Evolutionary conservation across 2,329 filamentous ascomycete genomes (phyloP).

Genomic region (Colletotrichum lindemuthianum): DNA sequence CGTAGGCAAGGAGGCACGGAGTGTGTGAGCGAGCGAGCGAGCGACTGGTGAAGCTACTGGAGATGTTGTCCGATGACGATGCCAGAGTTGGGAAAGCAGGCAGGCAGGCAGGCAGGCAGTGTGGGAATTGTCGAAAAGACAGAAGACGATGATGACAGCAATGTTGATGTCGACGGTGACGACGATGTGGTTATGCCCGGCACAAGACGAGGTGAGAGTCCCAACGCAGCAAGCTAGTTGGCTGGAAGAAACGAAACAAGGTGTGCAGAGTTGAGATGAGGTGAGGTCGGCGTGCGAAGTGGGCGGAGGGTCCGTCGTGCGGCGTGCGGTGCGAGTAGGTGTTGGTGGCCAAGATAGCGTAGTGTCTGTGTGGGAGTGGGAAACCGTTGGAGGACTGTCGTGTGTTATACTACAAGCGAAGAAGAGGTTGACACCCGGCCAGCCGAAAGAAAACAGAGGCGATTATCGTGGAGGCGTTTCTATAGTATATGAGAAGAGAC

Average conservation of each 20-base stretch:
- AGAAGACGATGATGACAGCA: background rate
- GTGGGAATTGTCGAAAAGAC: background rate
- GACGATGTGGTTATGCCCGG: constrained; percentile 16
- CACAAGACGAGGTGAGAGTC: constrained; percentile 21
- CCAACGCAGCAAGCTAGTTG: constrained; percentile 16
- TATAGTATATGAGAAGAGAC: constrained; percentile 26
- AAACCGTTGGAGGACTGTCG: constrained; percentile 8
- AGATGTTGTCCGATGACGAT: constrained; percentile 1
- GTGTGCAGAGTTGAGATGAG: constrained; percentile 30
- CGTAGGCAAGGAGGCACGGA: background rate
- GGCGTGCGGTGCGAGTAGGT: constrained; percentile 12
- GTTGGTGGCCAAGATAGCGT: constrained; percentile 9
- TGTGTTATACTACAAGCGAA: constrained; percentile 30
- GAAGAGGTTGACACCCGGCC: constrained; percentile 25
- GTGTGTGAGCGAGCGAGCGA: background rate
- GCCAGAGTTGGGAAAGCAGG: too few species aligned
- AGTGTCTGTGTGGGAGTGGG: constrained; percentile 5
- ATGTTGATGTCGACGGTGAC: background rate
- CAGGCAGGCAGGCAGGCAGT: constrained; percentile 3
- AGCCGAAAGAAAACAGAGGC: constrained; percentile 14
- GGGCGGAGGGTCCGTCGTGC: background rate
- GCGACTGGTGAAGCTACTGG: background rate
- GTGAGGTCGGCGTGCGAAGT: constrained; percentile 19
- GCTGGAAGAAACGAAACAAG: constrained; percentile 33
- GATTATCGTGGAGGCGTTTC: constrained; percentile 36